These are phyloP conservation scores for Plasmodium gallinaceum DNA, from an alignment of 169 alveolate genomes.

Conservation along the genomic window DNA sequence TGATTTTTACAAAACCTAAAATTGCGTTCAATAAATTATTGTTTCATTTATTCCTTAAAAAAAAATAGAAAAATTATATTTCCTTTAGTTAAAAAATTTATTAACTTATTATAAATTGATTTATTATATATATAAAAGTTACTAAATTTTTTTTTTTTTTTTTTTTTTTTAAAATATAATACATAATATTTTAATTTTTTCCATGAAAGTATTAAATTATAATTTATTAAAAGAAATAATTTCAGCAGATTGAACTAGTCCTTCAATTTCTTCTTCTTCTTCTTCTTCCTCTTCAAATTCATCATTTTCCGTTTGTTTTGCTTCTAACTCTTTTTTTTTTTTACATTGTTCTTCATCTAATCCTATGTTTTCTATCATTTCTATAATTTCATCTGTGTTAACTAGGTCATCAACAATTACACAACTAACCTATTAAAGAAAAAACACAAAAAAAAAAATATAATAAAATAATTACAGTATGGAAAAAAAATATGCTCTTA, in stretches of 20 bases:
- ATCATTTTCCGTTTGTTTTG: slow-evolving; percentile 80
- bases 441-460: background rate
- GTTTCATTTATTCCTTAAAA: too few relatives aligned
- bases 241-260: slow-evolving; percentile 91
- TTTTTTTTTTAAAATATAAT: background rate
- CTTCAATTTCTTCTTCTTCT: slow-evolving; percentile 84
- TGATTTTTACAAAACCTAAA: too few relatives aligned
- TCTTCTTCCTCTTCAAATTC: slow-evolving; percentile 83
- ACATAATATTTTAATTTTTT: too few relatives aligned
- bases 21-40: too few relatives aligned
- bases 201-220: slow-evolving; percentile 21
- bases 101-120: too few relatives aligned
- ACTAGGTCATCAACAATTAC: slow-evolving; percentile 89
- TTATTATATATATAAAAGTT: too few relatives aligned
- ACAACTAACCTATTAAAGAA: slow-evolving; percentile 82
- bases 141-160: background rate
- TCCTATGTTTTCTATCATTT: slow-evolving; percentile 88
- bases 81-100: too few relatives aligned
- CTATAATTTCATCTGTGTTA: slow-evolving; percentile 87
- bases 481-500: background rate
- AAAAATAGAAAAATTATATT: too few relatives aligned
- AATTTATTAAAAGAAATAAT: slow-evolving; percentile 90
- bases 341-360: slow-evolving; percentile 85
- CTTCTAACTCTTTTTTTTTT: slow-evolving; percentile 77
- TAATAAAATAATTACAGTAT: background rate